These are phyloP conservation scores for Neurospora sp. DNA, from an alignment of 2,329 filamentous ascomycete genomes.

Conservation along the genomic window DNA sequence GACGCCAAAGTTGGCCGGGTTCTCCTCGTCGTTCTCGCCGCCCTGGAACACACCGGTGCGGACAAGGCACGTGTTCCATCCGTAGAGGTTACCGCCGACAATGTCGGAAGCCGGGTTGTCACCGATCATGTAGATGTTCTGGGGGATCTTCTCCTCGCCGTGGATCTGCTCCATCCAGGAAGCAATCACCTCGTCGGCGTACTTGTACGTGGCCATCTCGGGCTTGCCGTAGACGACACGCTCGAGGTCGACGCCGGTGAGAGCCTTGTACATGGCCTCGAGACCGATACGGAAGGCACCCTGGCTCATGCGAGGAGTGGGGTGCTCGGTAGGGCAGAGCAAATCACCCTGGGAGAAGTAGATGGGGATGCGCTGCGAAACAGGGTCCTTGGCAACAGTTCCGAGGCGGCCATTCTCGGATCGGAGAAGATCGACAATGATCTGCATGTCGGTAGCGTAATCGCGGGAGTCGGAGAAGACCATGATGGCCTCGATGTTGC, in stretches of 20 bases:
- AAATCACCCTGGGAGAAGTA: constrained; percentile 47
- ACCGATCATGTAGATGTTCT: constrained; percentile 69
- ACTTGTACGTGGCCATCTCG: constrained; percentile 67
- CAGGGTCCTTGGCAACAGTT: constrained; percentile 56
- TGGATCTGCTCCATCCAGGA: constrained; percentile 70
- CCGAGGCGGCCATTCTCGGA: constrained; percentile 57
- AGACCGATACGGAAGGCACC: constrained; percentile 67
- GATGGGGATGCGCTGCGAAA: constrained; percentile 59
- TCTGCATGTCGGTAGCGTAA: constrained; percentile 66
- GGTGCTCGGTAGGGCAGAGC: constrained; percentile 54
- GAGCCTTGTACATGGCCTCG: constrained; percentile 63
- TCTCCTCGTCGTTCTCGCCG: constrained; percentile 65
- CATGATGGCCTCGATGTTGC: constrained; percentile 64
- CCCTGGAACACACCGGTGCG: constrained; percentile 73
- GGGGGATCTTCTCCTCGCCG: constrained; percentile 57
- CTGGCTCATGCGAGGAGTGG: constrained; percentile 60
- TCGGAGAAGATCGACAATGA: constrained; percentile 64
- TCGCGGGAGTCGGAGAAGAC: constrained; percentile 67
- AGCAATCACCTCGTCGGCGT: constrained; percentile 62
- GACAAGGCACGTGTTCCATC: constrained; percentile 73
- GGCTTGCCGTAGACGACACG: constrained; percentile 71
- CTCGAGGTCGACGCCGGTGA: constrained; percentile 62
- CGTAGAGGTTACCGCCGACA: constrained; percentile 70
- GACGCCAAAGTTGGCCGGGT: constrained; percentile 68
- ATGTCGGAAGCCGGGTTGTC: constrained; percentile 69